These are phyloP conservation scores for Fusarium sambucinum DNA, from an alignment of 2,329 filamentous ascomycete genomes.

Conservation along the genomic window DNA sequence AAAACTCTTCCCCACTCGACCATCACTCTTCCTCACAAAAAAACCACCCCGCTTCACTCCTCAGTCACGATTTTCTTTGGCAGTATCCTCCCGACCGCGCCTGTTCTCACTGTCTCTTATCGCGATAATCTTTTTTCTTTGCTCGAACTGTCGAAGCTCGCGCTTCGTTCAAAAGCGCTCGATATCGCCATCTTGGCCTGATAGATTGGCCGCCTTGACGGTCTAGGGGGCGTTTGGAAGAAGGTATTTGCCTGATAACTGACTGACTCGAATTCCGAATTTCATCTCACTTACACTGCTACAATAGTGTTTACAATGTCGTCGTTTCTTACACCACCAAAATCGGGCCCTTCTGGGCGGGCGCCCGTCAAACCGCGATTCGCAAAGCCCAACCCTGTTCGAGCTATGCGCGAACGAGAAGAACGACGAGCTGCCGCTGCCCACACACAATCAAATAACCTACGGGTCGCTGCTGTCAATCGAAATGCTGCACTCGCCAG, in stretches of 20 bases:
- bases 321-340: slow-evolving; percentile 59
- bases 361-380: slow-evolving; percentile 56
- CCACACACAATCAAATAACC: slow-evolving; percentile 42
- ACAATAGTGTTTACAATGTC: slow-evolving; percentile 56
- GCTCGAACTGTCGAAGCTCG: not conserved
- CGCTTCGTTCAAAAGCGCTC: not conserved
- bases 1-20: slow-evolving; percentile 51
- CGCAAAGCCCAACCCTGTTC: slow-evolving; percentile 60
- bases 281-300: slow-evolving; percentile 6
- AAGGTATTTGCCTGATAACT: slow-evolving; percentile 1
- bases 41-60: slow-evolving; percentile 42
- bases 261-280: not conserved
- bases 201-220: slow-evolving; percentile 25
- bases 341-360: slow-evolving; percentile 49
- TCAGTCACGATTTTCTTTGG: slow-evolving; percentile 43
- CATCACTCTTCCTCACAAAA: slow-evolving; percentile 37
- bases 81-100: slow-evolving; percentile 42
- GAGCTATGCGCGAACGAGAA: slow-evolving; percentile 65
- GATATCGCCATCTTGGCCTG: slow-evolving; percentile 4
- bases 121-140: slow-evolving; percentile 33
- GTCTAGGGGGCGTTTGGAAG: slow-evolving; percentile 26
- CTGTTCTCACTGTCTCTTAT: slow-evolving; percentile 20
- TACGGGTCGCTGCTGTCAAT: slow-evolving; percentile 50
- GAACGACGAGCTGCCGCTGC: slow-evolving; percentile 58
- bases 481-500: slow-evolving; percentile 51